Conservation (phyloP, 1,284 basidiomycete genomes). For the Exsudoporus floridanus region DNA sequence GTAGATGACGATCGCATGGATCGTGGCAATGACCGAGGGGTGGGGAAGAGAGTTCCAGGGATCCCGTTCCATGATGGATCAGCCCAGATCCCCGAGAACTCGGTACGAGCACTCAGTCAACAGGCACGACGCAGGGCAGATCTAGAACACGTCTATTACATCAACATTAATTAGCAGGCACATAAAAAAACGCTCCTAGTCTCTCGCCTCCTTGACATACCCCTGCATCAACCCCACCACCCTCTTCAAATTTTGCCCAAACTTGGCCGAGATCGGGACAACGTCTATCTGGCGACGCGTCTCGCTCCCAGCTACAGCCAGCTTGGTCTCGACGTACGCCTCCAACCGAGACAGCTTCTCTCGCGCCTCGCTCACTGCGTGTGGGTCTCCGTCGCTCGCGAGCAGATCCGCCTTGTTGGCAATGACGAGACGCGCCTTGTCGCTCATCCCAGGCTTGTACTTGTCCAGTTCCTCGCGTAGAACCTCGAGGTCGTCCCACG, state of each 20-base stretch:
- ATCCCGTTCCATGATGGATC: not conserved
- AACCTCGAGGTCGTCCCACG: slow-evolving; percentile 74
- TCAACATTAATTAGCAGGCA: not conserved
- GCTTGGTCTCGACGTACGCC: slow-evolving; percentile 51
- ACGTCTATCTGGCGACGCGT: slow-evolving; percentile 52
- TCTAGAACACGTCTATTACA: not conserved
- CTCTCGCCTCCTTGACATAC: slow-evolving; percentile 62
- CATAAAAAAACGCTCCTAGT: not conserved
- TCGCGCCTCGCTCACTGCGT: slow-evolving; percentile 53
- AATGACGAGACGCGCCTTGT: slow-evolving; percentile 77
- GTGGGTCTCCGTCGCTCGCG: slow-evolving; percentile 27
- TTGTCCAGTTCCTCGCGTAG: slow-evolving; percentile 82
- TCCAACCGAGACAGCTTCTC: slow-evolving; percentile 57
- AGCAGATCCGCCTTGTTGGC: slow-evolving; percentile 95
- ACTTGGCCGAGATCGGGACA: slow-evolving; percentile 80
- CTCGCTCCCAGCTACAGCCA: slow-evolving; percentile 31
- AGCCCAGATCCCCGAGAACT: not conserved
- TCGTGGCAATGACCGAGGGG: not conserved
- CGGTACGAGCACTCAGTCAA: not conserved
- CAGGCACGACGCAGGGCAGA: not conserved
- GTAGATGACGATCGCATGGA: not conserved
- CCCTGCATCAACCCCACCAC: slow-evolving; percentile 63
- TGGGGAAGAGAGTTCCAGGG: too few relatives aligned
- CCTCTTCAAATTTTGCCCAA: slow-evolving; percentile 69
- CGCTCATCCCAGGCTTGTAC: slow-evolving; percentile 79